Base-by-base conservation (phyloP, 352 stramenopile species). In the Peronospora farinosa region DNA sequence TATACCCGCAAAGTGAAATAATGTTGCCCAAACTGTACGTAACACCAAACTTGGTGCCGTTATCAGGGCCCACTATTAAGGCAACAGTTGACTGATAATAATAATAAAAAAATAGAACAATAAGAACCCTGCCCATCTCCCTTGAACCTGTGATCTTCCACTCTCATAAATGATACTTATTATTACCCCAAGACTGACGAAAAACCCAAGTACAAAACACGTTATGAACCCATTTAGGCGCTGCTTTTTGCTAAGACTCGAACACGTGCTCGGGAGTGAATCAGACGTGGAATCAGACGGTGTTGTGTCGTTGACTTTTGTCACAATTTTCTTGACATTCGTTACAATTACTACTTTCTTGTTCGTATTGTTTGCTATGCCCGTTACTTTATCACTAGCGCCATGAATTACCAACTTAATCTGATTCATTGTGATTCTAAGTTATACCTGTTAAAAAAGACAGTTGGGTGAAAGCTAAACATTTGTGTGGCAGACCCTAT, bases 11-110 rank as follows among this genome's bases (percentile, higher is more conserved):
- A 28, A 93, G 72, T 21, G 83, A 78, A 40, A 93, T 85, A 53
- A 93, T 63, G 57, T 89, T 91, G 33, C 83, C 83, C 21, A 93
- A 44, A 55, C 65, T 87, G 64, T 93, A 91, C 16, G 69, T 85
- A 59, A 93, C 70, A 23, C 79, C 83, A 47, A 93, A 93, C 60
- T 82, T 87, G 40, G 83, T 62, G 50, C 76, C 83, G 33, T 72
- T 89, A 37, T 79, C 67, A 12, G 73, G 67, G 25, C 83, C 78
- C 0, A 59, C 64, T 8, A 91, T 80, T 28, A 93, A 65, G 11
- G 79, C 79, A 46, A 93, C 86, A 38, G 80, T 91, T 33, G 83
- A 89, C 83, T 93, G 39, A 13, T 17, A 54, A 21, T 3, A 47
- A 23, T 57, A 28, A 59, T 37, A 21, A 21, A 47, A 23, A 59